These are phyloP conservation scores for Cladophialophora exuberans DNA, from an alignment of 2,329 filamentous ascomycete species.

Conservation along the genomic window DNA sequence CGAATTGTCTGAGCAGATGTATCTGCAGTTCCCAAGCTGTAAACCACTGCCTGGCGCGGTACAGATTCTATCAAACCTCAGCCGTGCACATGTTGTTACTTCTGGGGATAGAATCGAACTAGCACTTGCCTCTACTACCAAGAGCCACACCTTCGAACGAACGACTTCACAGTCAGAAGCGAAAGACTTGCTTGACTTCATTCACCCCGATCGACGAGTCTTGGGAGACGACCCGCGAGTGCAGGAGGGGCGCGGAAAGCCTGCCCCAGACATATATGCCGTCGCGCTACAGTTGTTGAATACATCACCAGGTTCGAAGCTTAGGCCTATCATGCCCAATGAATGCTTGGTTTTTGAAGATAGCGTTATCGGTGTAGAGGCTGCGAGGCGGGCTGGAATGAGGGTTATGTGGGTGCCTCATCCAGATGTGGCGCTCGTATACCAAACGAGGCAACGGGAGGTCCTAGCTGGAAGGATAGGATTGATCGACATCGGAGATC, in stretches of 20 bases:
- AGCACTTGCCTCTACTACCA: neutral
- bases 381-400: constrained; percentile 89
- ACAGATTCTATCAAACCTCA: neutral
- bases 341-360: constrained; percentile 98
- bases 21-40: neutral
- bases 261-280: constrained; percentile 89
- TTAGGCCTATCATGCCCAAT: constrained; percentile 69
- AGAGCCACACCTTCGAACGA: neutral
- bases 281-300: constrained; percentile 86
- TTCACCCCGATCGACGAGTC: constrained; percentile 47
- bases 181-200: neutral
- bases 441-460: constrained; percentile 72
- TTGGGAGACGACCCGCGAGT: constrained; percentile 85
- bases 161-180: neutral
- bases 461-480: constrained; percentile 82
- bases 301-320: constrained; percentile 57
- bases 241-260: constrained; percentile 78
- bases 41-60: neutral
- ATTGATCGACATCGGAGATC: constrained; percentile 58
- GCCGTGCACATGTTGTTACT: neutral
- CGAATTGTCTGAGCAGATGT: neutral
- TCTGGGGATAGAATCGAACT: neutral
- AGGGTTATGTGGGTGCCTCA: constrained; percentile 91
- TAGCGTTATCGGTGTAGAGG: constrained; percentile 87
- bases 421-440: constrained; percentile 73